These are phyloP conservation scores for Botrytis hyacinthi DNA, from an alignment of 2,329 filamentous ascomycete species.

Conservation along the genomic window DNA sequence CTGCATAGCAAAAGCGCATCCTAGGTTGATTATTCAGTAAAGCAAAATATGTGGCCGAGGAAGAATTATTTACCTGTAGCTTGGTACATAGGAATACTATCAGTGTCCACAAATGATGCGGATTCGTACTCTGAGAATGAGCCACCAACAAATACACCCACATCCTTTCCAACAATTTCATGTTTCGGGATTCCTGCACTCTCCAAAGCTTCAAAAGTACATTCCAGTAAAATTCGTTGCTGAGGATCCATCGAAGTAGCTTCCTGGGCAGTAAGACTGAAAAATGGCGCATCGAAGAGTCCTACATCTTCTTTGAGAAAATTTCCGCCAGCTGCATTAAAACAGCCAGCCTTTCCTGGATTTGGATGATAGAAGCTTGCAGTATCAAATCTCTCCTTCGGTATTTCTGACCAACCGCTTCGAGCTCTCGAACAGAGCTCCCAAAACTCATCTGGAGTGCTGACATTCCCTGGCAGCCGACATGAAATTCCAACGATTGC, in stretches of 20 bases:
- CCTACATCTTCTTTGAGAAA: constrained; percentile 20
- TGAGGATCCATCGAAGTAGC: constrained; percentile 38
- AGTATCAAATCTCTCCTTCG: constrained; percentile 19
- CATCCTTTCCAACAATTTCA: constrained; percentile 26
- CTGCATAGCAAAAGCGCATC: constrained; percentile 41
- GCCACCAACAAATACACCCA: constrained; percentile 29
- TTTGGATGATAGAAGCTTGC: constrained; percentile 21
- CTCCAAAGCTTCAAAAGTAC: constrained; percentile 36
- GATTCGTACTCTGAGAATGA: constrained; percentile 21
- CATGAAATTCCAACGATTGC: constrained; percentile 53
- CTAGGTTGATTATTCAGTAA: constrained; percentile 34
- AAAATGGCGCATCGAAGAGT: constrained; percentile 18
- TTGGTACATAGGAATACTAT: constrained; percentile 50
- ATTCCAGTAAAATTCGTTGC: constrained; percentile 34
- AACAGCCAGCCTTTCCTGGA: constrained; percentile 18
- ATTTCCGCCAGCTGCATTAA: constrained; percentile 14
- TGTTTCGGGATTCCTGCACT: constrained; percentile 29
- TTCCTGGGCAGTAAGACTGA: constrained; percentile 25
- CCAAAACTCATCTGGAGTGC: constrained; percentile 64
- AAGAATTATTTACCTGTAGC: constrained; percentile 44
- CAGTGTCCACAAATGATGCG: constrained; percentile 42
- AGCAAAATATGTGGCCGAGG: too few relatives aligned
- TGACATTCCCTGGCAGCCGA: constrained; percentile 49
- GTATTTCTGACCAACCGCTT: constrained; percentile 21
- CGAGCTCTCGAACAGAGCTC: constrained; percentile 65